These are phyloP conservation scores for Suhomyces maxii DNA, from an alignment of 1,139 yeast genomes.

Conservation along the genomic window DNA sequence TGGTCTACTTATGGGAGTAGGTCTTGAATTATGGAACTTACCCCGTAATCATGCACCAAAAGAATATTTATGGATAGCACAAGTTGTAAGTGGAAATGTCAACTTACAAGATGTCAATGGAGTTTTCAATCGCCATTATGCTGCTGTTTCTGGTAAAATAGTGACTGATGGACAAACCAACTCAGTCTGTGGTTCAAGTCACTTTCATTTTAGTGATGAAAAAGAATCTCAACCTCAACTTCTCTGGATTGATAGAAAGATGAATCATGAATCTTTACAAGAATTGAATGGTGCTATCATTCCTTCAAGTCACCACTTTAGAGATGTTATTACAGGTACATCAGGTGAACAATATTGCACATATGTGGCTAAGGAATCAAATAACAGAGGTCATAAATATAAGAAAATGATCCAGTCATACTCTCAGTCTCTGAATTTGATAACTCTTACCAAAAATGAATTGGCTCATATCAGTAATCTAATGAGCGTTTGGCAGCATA, in stretches of 20 bases:
- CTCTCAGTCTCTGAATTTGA: background rate
- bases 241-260: conserved; percentile 13
- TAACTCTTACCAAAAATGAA: background rate
- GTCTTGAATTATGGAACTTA: conserved; percentile 10
- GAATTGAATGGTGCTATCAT: conserved; percentile 13
- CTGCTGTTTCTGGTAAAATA: conserved; percentile 13
- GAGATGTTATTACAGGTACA: conserved; percentile 8
- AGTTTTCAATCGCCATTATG: conserved; percentile 10
- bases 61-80: conserved; percentile 16
- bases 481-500: background rate
- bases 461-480: background rate
- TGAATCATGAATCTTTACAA: background rate
- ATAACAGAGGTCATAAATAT: background rate
- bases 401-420: background rate
- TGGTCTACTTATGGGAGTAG: conserved; percentile 10
- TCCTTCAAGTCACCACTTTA: conserved; percentile 14
- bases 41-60: conserved; percentile 4
- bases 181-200: conserved; percentile 11
- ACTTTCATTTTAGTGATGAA: conserved; percentile 14
- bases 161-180: conserved; percentile 7
- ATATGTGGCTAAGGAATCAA: background rate
- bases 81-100: conserved; percentile 9
- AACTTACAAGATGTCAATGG: background rate
- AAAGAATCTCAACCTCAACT: conserved; percentile 4
- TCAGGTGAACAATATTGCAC: background rate